These are phyloP conservation scores for Sisymbrium irio DNA, from an alignment of 345 rosid species.

Conservation along the genomic window DNA sequence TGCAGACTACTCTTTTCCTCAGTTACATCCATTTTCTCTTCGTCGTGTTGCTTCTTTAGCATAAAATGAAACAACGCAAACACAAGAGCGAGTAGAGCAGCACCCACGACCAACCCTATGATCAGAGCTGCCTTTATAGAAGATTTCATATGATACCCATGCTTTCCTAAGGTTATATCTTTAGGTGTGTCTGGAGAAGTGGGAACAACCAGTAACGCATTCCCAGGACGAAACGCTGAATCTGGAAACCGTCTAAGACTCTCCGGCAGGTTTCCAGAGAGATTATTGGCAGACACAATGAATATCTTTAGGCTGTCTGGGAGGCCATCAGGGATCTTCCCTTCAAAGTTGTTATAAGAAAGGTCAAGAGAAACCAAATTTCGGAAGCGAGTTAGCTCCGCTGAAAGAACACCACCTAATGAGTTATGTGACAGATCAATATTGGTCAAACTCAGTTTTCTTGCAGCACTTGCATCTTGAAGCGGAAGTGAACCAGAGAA, in stretches of 20 bases:
- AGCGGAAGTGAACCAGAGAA: slow-evolving; percentile 68
- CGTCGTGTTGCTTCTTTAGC: slow-evolving; percentile 28
- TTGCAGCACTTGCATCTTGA: slow-evolving; percentile 37
- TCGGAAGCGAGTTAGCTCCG: slow-evolving; percentile 42
- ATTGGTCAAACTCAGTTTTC: slow-evolving; percentile 55
- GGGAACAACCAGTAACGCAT: slow-evolving; percentile 51
- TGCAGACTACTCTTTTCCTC: slow-evolving; percentile 36
- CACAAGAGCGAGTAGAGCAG: slow-evolving; percentile 42
- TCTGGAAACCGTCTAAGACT: slow-evolving; percentile 70
- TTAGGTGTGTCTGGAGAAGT: slow-evolving; percentile 39
- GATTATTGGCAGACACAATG: slow-evolving; percentile 67
- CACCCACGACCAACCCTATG: slow-evolving; percentile 56
- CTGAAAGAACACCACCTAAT: slow-evolving; percentile 52
- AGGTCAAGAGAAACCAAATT: slow-evolving; percentile 60
- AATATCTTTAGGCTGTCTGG: slow-evolving; percentile 57
- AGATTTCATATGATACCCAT: slow-evolving; percentile 41
- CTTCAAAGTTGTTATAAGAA: slow-evolving; percentile 65
- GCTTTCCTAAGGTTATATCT: slow-evolving; percentile 35
- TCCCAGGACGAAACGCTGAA: slow-evolving; percentile 86
- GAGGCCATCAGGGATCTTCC: slow-evolving; percentile 64
- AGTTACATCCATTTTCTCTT: slow-evolving; percentile 23
- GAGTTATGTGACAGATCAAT: slow-evolving; percentile 73
- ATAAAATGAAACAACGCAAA: slow-evolving; percentile 42
- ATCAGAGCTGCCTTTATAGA: slow-evolving; percentile 50
- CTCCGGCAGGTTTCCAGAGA: slow-evolving; percentile 71